Evolutionary conservation across 2,329 filamentous ascomycete species (phyloP), one percentile per base, ranked within the genome.

Genomic region (Fragosphaeria purpurea): DNA sequence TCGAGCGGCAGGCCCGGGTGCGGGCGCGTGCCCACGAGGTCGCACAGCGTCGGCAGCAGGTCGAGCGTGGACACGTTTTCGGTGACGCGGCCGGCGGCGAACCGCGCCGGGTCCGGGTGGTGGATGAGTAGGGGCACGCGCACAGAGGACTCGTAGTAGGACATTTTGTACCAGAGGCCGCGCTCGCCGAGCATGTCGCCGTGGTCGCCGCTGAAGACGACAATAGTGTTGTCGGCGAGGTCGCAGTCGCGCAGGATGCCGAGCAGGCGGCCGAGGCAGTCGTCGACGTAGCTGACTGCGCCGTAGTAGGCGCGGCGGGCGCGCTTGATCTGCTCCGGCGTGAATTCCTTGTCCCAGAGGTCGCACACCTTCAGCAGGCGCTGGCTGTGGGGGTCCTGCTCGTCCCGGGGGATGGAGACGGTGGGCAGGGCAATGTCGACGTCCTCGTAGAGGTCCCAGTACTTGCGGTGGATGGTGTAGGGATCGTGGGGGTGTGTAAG

Each of bases 171-270:
- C 90, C 90, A 96, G 44, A 96, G 72, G 6, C 86, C 86, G 48
- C 88, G 83, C 72, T 96, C 90, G 53, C 90, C 90, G 7, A 96
- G 79, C 90, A 96, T 96, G 67, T 96, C 90, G 50, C 90, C 90
- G 62, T 96, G 90, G 64, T 96, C 90, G 43, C 90, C 89, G 52
- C 85, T 90, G 70, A 96, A 96, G 57, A 96, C 82, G 60, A 96
- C 75, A 59, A 95, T 89, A 10, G 90, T 96, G 67, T 95, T 81
- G 37, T 95, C 82, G 53, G 83, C 83, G 43, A 96, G 73, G 6
- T 83, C 79, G 62, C 88, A 91, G 53, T 88, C 77, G 65, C 89
- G 85, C 13, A 96, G 72, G 0, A 87, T 84, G 54, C 80, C 74
- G 31, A 95, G 73, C 37, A 96, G 76, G 63, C 85, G 85, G 52